Percentiles rank a stretch among this genome's conserved stretches.
phyloP scores from a whole-genome alignment of 805 yeast genomes.

The Ogataea paraovalis region DNA sequence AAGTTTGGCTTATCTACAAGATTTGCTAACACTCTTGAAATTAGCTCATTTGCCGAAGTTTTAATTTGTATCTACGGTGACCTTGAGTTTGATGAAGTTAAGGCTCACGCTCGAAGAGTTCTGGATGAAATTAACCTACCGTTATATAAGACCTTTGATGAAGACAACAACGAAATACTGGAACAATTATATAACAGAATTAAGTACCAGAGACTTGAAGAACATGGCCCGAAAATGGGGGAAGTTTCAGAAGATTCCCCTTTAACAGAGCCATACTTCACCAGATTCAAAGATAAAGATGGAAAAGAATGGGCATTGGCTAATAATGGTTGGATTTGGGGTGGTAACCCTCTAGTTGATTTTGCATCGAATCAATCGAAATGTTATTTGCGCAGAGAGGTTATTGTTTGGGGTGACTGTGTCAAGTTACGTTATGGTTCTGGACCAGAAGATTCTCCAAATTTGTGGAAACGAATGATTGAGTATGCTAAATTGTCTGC shows the following conservation, averaged over 20 bases:
- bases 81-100: slow-evolving; percentile 28
- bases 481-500: slow-evolving; percentile 73
- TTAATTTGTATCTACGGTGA: slow-evolving; percentile 38
- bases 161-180: slow-evolving; percentile 61
- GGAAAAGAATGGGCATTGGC: slow-evolving; percentile 73
- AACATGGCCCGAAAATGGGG: slow-evolving; percentile 79
- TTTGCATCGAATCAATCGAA: slow-evolving; percentile 79
- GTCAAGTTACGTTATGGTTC: slow-evolving; percentile 85
- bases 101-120: slow-evolving; percentile 44
- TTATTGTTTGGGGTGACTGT: slow-evolving; percentile 97
- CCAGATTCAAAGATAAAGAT: slow-evolving; percentile 52
- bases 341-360: slow-evolving; percentile 88
- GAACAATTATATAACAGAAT: slow-evolving; percentile 74
- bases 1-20: slow-evolving; percentile 47
- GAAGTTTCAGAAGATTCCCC: slow-evolving; percentile 54
- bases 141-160: slow-evolving; percentile 69
- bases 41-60: slow-evolving; percentile 47
- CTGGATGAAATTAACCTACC: slow-evolving; percentile 76
- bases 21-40: slow-evolving; percentile 49
- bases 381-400: slow-evolving; percentile 86
- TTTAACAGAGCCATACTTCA: slow-evolving; percentile 82
- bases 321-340: slow-evolving; percentile 99
- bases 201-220: slow-evolving; percentile 70
- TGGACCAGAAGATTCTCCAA: slow-evolving; percentile 78
- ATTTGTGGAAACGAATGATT: slow-evolving; percentile 84